A percentile compares a stretch with the other conserved stretches of the same genome.
phyloP scores from a whole-genome alignment of 805 yeast genomes.

The Ogataea pilisensis region DNA sequence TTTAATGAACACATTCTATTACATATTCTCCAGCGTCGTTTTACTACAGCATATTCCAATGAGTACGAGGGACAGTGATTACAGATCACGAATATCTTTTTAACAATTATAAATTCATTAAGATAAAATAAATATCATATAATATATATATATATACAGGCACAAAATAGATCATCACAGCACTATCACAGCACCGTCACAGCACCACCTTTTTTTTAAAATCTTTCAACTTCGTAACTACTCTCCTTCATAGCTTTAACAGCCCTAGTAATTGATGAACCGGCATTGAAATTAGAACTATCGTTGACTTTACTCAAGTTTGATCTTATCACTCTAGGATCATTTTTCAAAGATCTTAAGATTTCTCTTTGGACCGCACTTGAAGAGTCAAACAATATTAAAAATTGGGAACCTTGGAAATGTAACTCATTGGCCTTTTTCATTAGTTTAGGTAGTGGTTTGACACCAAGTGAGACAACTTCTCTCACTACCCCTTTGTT shows the following conservation, averaged over 20 bases:
- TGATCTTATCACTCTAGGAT: slow-evolving; percentile 87
- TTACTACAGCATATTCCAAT: too few relatives aligned
- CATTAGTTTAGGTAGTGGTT: slow-evolving; percentile 74
- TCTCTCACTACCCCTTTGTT: slow-evolving; percentile 94
- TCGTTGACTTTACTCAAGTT: slow-evolving; percentile 63
- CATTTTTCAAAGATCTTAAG: slow-evolving; percentile 71
- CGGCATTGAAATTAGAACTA: slow-evolving; percentile 47
- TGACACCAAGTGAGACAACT: slow-evolving; percentile 73
- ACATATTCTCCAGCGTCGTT: not conserved
- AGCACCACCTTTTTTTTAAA: not conserved
- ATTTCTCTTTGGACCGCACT: slow-evolving; percentile 85
- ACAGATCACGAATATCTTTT: too few relatives aligned
- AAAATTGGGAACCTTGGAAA: slow-evolving; percentile 85
- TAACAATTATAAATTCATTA: too few relatives aligned
- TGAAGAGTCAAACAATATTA: slow-evolving; percentile 82
- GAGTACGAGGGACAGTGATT: too few relatives aligned
- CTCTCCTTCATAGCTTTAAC: slow-evolving; percentile 20
- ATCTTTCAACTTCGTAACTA: slow-evolving; percentile 14
- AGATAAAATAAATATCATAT: too few relatives aligned
- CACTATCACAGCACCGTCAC: not conserved
- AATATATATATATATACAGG: not conserved
- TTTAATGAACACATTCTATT: not conserved
- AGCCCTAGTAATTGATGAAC: slow-evolving; percentile 52
- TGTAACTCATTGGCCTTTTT: slow-evolving; percentile 84
- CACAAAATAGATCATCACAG: not conserved